Percentiles rank a stretch among this genome's conserved stretches.
phyloP scores from a whole-genome alignment of 2,329 filamentous ascomycete species.

The Fusarium abutilonis region DNA sequence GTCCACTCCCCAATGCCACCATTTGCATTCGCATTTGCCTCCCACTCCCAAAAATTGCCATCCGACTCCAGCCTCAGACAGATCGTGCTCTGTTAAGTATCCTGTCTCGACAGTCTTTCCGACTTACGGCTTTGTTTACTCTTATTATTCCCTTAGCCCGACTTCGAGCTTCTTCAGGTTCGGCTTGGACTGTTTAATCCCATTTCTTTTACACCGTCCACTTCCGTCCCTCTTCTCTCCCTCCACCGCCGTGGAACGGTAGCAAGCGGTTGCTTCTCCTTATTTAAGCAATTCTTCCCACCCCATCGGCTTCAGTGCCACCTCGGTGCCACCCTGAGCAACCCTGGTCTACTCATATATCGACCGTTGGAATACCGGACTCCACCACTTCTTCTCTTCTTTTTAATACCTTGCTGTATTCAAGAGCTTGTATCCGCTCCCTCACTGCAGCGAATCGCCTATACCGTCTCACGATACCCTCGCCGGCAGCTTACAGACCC shows the following conservation, averaged over 20 bases:
- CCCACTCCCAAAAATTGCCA: conserved; percentile 17
- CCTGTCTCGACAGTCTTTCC: conserved; percentile 6
- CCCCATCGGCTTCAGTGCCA: conserved; percentile 28
- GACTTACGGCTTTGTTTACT: conserved; percentile 23
- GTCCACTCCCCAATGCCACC: conserved; percentile 5
- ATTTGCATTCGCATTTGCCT: conserved; percentile 18
- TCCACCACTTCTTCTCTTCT: conserved; percentile 22
- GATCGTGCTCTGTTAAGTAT: conserved; percentile 19
- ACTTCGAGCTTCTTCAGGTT: conserved; percentile 16
- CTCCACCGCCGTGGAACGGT: conserved; percentile 9
- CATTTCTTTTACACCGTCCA: not conserved
- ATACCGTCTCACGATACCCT: not conserved
- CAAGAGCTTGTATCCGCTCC: not conserved
- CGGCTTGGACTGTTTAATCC: not conserved
- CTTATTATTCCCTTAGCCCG: conserved; percentile 3
- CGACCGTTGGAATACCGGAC: conserved; percentile 25
- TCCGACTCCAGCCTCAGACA: conserved; percentile 16
- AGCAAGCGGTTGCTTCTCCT: conserved; percentile 17
- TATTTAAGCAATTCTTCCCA: conserved; percentile 10
- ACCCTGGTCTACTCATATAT: conserved; percentile 35
- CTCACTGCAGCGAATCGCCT: not conserved
- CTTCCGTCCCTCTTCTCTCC: not conserved
- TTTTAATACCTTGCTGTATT: conserved; percentile 3
- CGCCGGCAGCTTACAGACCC: not conserved
- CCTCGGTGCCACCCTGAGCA: conserved; percentile 25